Evolutionary conservation across 2,329 filamentous ascomycete genomes (phyloP).

Genomic region (Epichloe amarillans): DNA sequence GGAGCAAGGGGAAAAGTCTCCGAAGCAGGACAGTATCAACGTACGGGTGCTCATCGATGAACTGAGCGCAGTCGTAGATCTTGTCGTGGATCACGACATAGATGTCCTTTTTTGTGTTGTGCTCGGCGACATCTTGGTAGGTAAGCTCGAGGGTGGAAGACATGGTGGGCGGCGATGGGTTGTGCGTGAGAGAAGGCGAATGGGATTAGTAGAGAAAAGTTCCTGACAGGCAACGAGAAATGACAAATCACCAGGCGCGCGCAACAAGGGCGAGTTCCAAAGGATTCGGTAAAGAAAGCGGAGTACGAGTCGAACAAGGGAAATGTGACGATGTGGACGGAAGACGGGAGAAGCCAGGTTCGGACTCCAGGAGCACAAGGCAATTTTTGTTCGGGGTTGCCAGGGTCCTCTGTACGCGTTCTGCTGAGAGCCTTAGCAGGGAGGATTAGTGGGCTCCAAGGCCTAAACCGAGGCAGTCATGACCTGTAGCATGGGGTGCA

Average conservation of each 20-base stretch:
- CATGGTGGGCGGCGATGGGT: slow-evolving; percentile 11
- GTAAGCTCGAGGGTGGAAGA: slow-evolving; percentile 41
- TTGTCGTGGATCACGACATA: slow-evolving; percentile 91
- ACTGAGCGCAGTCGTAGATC: slow-evolving; percentile 80
- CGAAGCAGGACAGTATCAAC: slow-evolving; percentile 17
- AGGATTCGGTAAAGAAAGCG: neutral
- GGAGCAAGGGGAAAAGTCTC: neutral
- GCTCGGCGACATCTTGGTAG: slow-evolving; percentile 67
- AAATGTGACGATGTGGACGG: no score
- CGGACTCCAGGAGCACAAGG: no score
- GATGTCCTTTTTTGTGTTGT: slow-evolving; percentile 91
- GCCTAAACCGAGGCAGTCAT: neutral
- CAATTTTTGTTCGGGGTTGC: no score
- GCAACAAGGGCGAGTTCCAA: neutral
- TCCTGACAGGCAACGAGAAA: no score
- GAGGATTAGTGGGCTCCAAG: neutral
- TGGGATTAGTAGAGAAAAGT: no score
- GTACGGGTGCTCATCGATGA: slow-evolving; percentile 93
- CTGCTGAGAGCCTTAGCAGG: no score
- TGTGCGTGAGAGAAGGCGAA: neutral
- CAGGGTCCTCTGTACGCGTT: neutral
- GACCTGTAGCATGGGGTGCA: neutral
- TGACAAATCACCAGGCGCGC: no score
- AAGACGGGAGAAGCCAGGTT: no score
- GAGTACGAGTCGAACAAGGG: no score